A percentile compares a stretch with the other conserved stretches of the same genome.
Evolutionary conservation across 768 basidiomycete species (phyloP).

Genomic region (Rubroboletus pulcherrimus): DNA sequence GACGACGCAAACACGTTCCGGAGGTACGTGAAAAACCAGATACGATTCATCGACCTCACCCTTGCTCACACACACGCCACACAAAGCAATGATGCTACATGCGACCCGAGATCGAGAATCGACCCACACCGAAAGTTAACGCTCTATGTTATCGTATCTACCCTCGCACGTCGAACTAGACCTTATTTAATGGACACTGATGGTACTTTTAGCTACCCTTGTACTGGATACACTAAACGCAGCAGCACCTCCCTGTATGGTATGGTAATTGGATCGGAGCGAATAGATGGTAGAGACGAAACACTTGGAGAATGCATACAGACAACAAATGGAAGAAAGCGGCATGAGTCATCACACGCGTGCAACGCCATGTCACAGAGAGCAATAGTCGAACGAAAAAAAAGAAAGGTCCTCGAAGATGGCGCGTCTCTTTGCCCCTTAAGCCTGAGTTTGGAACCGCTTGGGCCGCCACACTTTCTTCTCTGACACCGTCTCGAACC

Average conservation of each 20-base stretch:
- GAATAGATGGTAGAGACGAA: neutral
- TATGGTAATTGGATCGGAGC: constrained; percentile 1
- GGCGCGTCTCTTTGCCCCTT: neutral
- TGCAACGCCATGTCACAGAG: neutral
- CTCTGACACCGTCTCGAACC: constrained; percentile 58
- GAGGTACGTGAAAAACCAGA: neutral
- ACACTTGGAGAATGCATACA: neutral
- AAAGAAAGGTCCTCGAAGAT: neutral
- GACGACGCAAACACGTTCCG: neutral
- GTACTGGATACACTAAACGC: constrained; percentile 12
- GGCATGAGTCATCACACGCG: neutral
- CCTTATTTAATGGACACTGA: neutral
- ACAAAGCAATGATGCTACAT: constrained; percentile 42
- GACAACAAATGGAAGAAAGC: neutral
- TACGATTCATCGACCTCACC: no score
- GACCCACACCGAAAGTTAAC: constrained; percentile 15
- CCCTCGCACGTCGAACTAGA: neutral
- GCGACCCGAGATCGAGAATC: constrained; percentile 40
- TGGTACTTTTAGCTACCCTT: neutral
- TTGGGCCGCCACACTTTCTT: constrained; percentile 25
- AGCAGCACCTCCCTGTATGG: constrained; percentile 1
- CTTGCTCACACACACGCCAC: no score
- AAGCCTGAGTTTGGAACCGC: constrained; percentile 13
- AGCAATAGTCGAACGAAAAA: neutral
- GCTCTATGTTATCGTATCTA: neutral